Percentiles rank a stretch among this genome's conserved stretches.
These are phyloP conservation scores for Candida nitratophila DNA, from an alignment of 805 yeast species.

Conservation along the genomic window DNA sequence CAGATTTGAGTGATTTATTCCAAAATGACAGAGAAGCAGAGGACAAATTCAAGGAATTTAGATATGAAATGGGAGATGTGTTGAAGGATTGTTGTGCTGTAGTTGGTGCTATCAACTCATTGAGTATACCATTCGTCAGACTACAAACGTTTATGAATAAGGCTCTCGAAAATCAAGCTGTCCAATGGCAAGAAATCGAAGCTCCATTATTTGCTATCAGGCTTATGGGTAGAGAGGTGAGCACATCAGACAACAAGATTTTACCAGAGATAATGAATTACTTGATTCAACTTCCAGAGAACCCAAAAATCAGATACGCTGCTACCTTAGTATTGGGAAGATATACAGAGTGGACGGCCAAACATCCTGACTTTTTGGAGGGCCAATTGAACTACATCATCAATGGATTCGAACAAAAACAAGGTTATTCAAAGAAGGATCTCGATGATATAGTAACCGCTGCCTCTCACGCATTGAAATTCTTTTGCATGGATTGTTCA, in stretches of 20 bases:
- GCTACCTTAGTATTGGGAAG: conserved; percentile 92
- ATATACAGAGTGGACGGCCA: conserved; percentile 90
- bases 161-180: conserved; percentile 26
- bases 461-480: conserved; percentile 90
- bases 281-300: conserved; percentile 69
- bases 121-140: conserved; percentile 60
- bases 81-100: conserved; percentile 91
- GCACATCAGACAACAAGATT: conserved; percentile 51
- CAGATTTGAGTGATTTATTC: conserved; percentile 42
- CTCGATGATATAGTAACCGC: conserved; percentile 60
- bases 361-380: conserved; percentile 77
- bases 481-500: conserved; percentile 89
- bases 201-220: conserved; percentile 86
- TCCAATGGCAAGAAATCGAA: conserved; percentile 78
- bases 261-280: conserved; percentile 72
- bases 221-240: conserved; percentile 90
- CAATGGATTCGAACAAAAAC: conserved; percentile 47
- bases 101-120: conserved; percentile 67
- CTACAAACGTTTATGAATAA: conserved; percentile 36
- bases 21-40: conserved; percentile 69
- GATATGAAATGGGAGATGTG: conserved; percentile 98
- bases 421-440: conserved; percentile 14
- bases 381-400: conserved; percentile 80
- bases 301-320: conserved; percentile 82
- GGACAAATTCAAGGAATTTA: conserved; percentile 87